A percentile compares a stretch with the other conserved stretches of the same genome.
Evolutionary conservation across 345 rosid genomes (phyloP).

Genomic region (Geranium brycei): DNA sequence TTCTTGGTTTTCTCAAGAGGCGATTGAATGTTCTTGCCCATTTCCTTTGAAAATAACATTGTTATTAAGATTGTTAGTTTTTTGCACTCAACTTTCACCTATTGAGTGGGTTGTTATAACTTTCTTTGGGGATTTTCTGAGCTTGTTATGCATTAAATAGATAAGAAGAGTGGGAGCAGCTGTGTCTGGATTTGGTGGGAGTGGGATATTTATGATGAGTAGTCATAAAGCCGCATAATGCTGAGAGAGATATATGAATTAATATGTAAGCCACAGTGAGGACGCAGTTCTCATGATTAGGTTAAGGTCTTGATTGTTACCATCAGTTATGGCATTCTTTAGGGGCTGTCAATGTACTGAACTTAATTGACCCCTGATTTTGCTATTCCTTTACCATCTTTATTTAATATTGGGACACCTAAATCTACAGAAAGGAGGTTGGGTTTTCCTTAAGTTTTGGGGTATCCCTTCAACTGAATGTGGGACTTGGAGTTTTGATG

Average conservation of each 20-base stretch:
- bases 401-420: not conserved
- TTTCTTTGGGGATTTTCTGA: not conserved
- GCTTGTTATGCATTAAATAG: not conserved
- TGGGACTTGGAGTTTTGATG: not conserved
- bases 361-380: not conserved
- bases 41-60: not conserved
- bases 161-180: not conserved
- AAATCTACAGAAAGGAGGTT: too few relatives aligned
- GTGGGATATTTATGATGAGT: not conserved
- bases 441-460: too few relatives aligned
- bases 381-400: not conserved
- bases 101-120: not conserved
- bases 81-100: not conserved
- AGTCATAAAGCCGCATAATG: not conserved
- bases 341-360: not conserved
- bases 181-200: not conserved
- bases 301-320: not conserved
- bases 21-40: not conserved
- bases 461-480: not conserved
- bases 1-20: too few relatives aligned
- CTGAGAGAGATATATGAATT: not conserved
- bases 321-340: not conserved
- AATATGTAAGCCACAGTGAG: not conserved
- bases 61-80: not conserved
- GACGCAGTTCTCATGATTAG: not conserved